Base-by-base conservation (phyloP, 2,329 filamentous ascomycete species). In the Exophiala calicioides region DNA sequence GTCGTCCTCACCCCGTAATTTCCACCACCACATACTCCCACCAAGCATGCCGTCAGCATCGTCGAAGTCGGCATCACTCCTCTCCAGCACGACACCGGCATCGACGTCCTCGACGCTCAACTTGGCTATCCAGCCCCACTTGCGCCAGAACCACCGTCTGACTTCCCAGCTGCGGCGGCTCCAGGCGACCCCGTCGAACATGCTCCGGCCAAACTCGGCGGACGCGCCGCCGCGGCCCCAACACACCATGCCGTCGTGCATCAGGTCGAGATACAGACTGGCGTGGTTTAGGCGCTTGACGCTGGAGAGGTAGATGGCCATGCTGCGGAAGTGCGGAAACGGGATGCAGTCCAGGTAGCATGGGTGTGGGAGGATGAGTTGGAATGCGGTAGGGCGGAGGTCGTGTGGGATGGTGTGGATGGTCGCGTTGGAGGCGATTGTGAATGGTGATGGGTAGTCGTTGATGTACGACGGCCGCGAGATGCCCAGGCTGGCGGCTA, bases 151-250 rank as follows among this genome's bases (percentile, higher is more conserved):
- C 71, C 70, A 74, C 2, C 60, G 52, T 44, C 63, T 65, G 2
- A 67, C 70, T 48, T 74, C 71, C 71, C 71, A 74, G 46, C 68
- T 70, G 9, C 71, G 64, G 26, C 61, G 59, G 43, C 72, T 71
- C 71, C 71, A 74, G 0, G 71, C 66, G n/a, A 70, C 65, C 12
- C 66, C 65, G 24, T 52, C 47, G 19, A 47, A 23, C 43, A 52
- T 48, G 4, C 67, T 65, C 10, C 58, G 53, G 59, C 68, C 66
- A 19, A 35, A 41, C 10, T 16, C 13, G 18, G 23, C 39, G 15
- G 35, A 48, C 7, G 44, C 44, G 19, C 60, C 60, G 10, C 54
- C 27, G 9, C 62, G 58, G 4, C 68, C 68, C 67, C 68, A 71
- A 51, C 68, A 69, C 5, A 67, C 53, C 34, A 71, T 49, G 3